Conservation (phyloP, 495 filamentous ascomycete species). For the Tuber calosporum region DNA sequence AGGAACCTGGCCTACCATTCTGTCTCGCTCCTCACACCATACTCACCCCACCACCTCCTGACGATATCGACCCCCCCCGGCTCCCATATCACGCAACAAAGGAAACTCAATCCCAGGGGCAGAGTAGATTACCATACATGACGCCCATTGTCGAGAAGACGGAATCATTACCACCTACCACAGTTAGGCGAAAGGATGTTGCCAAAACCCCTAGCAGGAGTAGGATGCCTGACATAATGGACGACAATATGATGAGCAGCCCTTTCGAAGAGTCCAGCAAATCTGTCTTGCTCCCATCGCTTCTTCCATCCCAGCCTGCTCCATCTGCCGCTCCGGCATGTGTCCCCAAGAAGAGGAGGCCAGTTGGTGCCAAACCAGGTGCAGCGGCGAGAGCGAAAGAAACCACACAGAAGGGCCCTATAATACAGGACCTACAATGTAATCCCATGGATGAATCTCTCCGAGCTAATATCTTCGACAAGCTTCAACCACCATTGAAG, state of each 20-base stretch:
- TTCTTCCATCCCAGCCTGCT: constrained; percentile 5
- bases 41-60: constrained; percentile 65
- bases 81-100: constrained; percentile 61
- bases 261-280: constrained; percentile 59
- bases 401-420: constrained; percentile 42
- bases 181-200: constrained; percentile 22
- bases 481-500: constrained; percentile 61
- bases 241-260: constrained; percentile 57
- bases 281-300: constrained; percentile 29
- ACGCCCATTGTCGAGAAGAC: constrained; percentile 95
- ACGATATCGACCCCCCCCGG: constrained; percentile 70
- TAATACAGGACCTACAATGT: constrained; percentile 75
- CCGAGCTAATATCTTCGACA: constrained; percentile 63
- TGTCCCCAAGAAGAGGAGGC: constrained; percentile 28
- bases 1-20: constrained; percentile 29
- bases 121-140: constrained; percentile 92
- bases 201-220: constrained; percentile 39
- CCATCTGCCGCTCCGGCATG: constrained; percentile 15
- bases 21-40: constrained; percentile 46
- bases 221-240: constrained; percentile 31
- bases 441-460: constrained; percentile 76
- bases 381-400: constrained; percentile 24
- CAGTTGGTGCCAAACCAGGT: constrained; percentile 29
- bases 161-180: constrained; percentile 55
- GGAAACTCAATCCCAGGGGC: constrained; percentile 54